Conservation (phyloP, 2,329 filamentous ascomycete species). For the Macrophomina phaseolina region DNA sequence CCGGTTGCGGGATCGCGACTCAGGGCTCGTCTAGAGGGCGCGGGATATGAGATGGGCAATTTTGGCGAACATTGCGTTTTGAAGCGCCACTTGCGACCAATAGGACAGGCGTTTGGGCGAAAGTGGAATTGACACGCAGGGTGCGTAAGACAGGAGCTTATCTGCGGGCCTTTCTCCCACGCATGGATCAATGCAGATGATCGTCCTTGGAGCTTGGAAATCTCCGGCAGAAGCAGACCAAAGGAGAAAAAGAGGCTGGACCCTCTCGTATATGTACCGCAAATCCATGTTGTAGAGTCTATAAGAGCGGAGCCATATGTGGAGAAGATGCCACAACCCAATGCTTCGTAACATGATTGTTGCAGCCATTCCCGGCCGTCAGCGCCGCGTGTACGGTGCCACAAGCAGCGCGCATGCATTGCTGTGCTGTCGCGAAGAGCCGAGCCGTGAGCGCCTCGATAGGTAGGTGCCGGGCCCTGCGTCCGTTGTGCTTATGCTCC, state of each 20-base stretch:
- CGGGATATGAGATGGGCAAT: neutral
- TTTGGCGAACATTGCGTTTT: neutral
- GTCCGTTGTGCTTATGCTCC: neutral
- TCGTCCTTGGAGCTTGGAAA: neutral
- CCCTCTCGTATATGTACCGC: conserved; percentile 14
- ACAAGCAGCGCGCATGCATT: neutral
- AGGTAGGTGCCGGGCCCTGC: conserved; percentile 3
- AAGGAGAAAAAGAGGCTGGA: neutral
- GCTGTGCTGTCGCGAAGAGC: conserved; percentile 18
- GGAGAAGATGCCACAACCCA: neutral
- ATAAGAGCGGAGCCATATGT: neutral
- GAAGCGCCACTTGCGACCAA: neutral
- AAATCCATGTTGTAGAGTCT: neutral
- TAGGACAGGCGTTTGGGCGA: neutral
- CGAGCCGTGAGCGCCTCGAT: conserved; percentile 3
- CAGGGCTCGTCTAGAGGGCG: neutral
- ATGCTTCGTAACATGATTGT: neutral
- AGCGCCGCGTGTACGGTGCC: neutral
- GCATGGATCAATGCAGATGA: too few species aligned
- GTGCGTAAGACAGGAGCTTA: conserved; percentile 21
- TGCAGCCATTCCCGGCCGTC: neutral
- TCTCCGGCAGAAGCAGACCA: neutral
- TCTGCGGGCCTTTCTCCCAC: neutral
- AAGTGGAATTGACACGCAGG: conserved; percentile 10
- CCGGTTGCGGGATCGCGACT: neutral